phyloP scores from a whole-genome alignment of 495 filamentous ascomycete genomes.

The Penicillium paxilli region DNA sequence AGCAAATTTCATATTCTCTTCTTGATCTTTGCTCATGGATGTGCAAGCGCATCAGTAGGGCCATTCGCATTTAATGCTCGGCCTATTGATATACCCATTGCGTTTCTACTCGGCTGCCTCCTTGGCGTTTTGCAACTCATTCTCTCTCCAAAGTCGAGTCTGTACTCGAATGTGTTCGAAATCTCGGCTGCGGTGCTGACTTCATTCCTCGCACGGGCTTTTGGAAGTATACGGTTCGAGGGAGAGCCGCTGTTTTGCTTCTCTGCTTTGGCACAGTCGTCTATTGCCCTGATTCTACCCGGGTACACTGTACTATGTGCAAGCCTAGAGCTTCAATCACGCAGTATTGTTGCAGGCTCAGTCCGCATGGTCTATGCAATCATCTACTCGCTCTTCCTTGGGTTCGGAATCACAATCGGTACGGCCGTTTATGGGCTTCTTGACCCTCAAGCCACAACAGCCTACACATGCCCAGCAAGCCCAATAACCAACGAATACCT shows the following conservation, averaged over 20 bases:
- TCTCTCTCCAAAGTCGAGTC: constrained; percentile 73
- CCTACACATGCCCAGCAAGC: constrained; percentile 61
- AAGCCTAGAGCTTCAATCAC: constrained; percentile 83
- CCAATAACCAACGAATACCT: constrained; percentile 53
- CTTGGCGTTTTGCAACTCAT: constrained; percentile 82
- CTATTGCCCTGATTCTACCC: constrained; percentile 89
- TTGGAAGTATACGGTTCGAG: constrained; percentile 70
- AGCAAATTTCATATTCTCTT: constrained; percentile 69
- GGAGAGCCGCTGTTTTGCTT: constrained; percentile 80
- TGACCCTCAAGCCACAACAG: constrained; percentile 70
- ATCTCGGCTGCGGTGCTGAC: constrained; percentile 83
- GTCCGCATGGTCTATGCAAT: constrained; percentile 96
- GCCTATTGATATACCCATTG: constrained; percentile 83
- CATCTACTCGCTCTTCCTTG: constrained; percentile 92
- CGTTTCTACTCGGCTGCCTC: constrained; percentile 81
- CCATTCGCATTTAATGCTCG: constrained; percentile 91
- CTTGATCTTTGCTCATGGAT: constrained; percentile 78
- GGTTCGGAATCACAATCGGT: constrained; percentile 96
- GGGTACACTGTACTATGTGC: constrained; percentile 84
- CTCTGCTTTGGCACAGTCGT: constrained; percentile 84
- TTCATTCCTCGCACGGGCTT: constrained; percentile 84
- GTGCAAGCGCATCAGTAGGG: constrained; percentile 75
- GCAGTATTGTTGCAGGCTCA: constrained; percentile 82
- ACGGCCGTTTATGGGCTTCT: constrained; percentile 86
- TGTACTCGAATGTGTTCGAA: constrained; percentile 86